Base-by-base conservation (phyloP, 306 rosid species). In the Sesbania bispinosa region DNA sequence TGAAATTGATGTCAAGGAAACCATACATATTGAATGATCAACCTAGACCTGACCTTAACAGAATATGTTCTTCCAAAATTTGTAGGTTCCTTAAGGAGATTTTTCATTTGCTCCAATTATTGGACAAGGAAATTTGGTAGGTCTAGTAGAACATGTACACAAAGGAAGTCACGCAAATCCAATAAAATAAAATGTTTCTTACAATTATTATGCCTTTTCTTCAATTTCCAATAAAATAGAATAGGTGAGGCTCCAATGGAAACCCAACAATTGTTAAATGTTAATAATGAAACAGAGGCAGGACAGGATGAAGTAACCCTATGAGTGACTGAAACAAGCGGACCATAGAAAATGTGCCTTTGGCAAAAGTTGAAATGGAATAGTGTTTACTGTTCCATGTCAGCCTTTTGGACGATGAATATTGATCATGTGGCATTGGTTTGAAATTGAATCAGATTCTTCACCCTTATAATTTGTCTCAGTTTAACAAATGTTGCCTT, bases 371-470 rank as follows among this genome's bases (percentile, higher is more conserved):
- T 42, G 29, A 3, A 36, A 46, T 62, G 19, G 43, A n/a, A n/a
- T n/a, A n/a, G n/a, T n/a, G n/a, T n/a, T n/a, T n/a, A n/a, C n/a
- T n/a, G n/a, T 39, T 69, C 71, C 74, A 72, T 62, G 64, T 45
- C 76, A 65, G 52, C 57, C 69, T 73, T 74, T 62, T 63, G 64
- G 23, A 45, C 90, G 86, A 29, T 41, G 26, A 67, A 61, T 64
- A 41, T 35, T 38, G 80, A 55, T 78, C 70, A 54, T 63, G n/a
- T 36, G 23, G 6, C 59, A 26, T 2, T 38, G 33, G 27, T 51
- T 43, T 77, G 83, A 74, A 84, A 39, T 43, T 77, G 83, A 74
- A 84, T 87, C 84, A 43, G 89, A 83, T 82, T 81, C 87, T 54
- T 46, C 62, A 14, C 77, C 81, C 67, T 60, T n/a, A n/a, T n/a